phyloP scores from a whole-genome alignment of 2,329 filamentous ascomycete species.

The Calonectria pauciramosa region DNA sequence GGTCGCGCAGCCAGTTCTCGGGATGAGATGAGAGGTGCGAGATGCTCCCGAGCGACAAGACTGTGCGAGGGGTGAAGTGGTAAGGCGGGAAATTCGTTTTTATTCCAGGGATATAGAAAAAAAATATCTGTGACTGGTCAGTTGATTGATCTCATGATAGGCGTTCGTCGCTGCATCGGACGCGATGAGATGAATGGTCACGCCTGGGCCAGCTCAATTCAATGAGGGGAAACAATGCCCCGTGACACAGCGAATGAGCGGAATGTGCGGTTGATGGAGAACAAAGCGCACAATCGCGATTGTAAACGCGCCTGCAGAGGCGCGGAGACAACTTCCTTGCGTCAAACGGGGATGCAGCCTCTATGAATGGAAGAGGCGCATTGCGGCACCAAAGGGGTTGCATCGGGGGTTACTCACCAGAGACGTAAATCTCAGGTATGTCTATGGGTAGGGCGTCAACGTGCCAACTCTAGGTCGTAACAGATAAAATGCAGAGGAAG shows the following conservation, averaged over 20 bases:
- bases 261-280: slow-evolving; percentile 28
- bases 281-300: slow-evolving; percentile 19
- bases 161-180: slow-evolving; percentile 29
- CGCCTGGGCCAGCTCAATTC: slow-evolving; percentile 6
- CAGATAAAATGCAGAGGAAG: slow-evolving; percentile 34
- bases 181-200: slow-evolving; percentile 28
- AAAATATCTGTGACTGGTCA: slow-evolving; percentile 42
- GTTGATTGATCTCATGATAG: slow-evolving; percentile 35
- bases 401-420: slow-evolving; percentile 35
- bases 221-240: slow-evolving; percentile 34
- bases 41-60: slow-evolving; percentile 4
- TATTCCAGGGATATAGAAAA: slow-evolving; percentile 34
- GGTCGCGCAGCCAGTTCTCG: slow-evolving; percentile 15
- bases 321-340: slow-evolving; percentile 19
- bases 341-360: slow-evolving; percentile 10
- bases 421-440: slow-evolving; percentile 45
- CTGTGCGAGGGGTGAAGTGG: slow-evolving; percentile 27
- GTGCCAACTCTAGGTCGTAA: slow-evolving; percentile 47
- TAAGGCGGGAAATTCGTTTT: slow-evolving; percentile 28
- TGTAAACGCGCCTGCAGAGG: slow-evolving; percentile 9
- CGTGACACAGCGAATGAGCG: slow-evolving; percentile 24
- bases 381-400: not conserved
- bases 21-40: not conserved
- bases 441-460: slow-evolving; percentile 47
- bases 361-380: slow-evolving; percentile 13